Evolutionary conservation across 83 land plant genomes (phyloP).

Genomic region (Picea abies): DNA sequence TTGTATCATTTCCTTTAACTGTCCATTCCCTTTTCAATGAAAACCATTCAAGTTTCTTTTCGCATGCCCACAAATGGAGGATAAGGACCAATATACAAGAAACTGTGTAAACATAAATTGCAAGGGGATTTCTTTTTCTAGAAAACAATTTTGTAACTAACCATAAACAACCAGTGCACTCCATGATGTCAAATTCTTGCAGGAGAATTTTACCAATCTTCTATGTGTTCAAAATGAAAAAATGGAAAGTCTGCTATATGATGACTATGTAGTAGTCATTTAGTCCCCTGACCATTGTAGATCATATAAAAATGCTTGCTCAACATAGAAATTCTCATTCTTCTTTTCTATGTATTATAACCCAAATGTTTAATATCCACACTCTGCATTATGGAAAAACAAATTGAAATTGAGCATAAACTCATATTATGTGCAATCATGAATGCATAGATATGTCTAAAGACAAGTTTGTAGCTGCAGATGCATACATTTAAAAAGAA

Average conservation of each 20-base stretch:
- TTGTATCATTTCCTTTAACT: neutral
- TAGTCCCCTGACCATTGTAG: neutral
- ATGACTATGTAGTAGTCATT: neutral
- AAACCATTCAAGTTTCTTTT: neutral
- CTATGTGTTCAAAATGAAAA: neutral
- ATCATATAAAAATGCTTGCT: neutral
- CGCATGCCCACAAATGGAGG: neutral
- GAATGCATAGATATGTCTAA: neutral
- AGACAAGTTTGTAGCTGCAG: neutral
- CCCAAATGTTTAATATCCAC: neutral
- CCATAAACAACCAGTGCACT: neutral
- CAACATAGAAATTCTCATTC: neutral
- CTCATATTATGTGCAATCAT: neutral
- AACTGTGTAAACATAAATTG: neutral
- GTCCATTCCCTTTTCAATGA: neutral
- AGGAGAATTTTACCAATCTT: neutral
- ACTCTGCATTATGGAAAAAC: neutral
- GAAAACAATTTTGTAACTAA: neutral
- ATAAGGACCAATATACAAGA: neutral
- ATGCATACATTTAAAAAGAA: neutral
- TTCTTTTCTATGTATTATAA: neutral
- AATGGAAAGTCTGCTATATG: neutral
- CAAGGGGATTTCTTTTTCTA: neutral
- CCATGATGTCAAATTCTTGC: constrained; percentile 1
- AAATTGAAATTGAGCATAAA: neutral